Conservation (phyloP, 805 yeast species). For the Scheffersomyces lignosus region DNA sequence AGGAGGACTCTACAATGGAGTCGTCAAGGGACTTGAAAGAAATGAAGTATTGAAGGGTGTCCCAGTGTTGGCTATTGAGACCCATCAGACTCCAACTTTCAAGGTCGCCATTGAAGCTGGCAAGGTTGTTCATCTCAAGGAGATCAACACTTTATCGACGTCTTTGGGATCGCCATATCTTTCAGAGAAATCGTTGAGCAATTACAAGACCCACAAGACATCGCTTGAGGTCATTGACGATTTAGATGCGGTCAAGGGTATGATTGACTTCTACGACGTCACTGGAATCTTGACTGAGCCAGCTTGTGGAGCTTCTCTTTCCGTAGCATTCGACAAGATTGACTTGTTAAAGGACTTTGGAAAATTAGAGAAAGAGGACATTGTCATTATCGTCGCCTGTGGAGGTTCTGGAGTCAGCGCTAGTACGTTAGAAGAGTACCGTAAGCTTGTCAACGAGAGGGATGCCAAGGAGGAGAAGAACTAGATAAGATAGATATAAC, state of each 20-base stretch:
- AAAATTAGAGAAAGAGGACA: constrained; percentile 18
- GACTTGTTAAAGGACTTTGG: constrained; percentile 13
- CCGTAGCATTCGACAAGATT: constrained; percentile 12
- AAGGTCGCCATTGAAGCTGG: constrained; percentile 18
- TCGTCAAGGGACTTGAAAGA: constrained; percentile 23
- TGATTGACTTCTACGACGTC: constrained; percentile 21
- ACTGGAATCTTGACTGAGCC: constrained; percentile 27
- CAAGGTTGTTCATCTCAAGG: constrained; percentile 15
- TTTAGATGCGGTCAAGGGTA: constrained; percentile 22
- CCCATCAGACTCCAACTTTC: constrained; percentile 25
- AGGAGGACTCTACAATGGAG: constrained; percentile 34
- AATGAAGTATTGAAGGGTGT: constrained; percentile 11
- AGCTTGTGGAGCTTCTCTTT: constrained; percentile 33
- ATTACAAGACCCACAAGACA: constrained; percentile 17
- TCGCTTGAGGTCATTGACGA: constrained; percentile 21
- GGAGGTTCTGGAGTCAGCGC: constrained; percentile 23
- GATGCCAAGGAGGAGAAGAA: constrained; percentile 1
- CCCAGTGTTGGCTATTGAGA: constrained; percentile 29
- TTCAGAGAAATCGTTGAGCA: constrained; percentile 16
- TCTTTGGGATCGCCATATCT: constrained; percentile 31
- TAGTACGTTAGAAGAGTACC: constrained; percentile 10
- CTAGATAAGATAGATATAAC: not conserved
- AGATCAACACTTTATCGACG: constrained; percentile 24
- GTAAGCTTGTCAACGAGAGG: too few species aligned
- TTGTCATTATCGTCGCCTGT: constrained; percentile 27